Evolutionary conservation across 176 grass and related monocot species (phyloP), one percentile per base, ranked within the genome.

Genomic region (Eragrostis curvula): DNA sequence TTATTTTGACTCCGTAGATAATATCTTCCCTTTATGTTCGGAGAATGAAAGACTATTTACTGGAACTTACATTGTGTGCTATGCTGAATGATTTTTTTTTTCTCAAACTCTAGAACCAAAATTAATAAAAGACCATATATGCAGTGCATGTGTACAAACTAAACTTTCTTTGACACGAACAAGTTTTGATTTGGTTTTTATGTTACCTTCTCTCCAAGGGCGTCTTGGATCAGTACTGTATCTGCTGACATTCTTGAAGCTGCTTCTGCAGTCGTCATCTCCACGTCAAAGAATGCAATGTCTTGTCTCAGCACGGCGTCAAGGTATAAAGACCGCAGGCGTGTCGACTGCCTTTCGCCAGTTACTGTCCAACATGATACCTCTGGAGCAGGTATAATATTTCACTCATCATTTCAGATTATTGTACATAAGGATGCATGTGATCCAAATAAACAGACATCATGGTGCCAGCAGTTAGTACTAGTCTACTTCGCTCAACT

Each of bases 251-350:
- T 86, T 78, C 79, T 85, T 5, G 86, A 85, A 73, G 70, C 75
- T 73, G 79, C 90, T 66, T 88, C 73, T 16, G 79, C 90, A 17
- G 90, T 92, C 43, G 86, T 92, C 78, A 88, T 92, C 79, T 92
- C 90, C 68, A 74, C 74, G 5, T 92, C 90, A 44, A 92, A 92
- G 86, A 88, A 92, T 16, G 82, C 70, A 74, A 92, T 70, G 36
- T 92, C 90, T 49, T 92, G 90, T 25, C 55, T 69, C 5, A 92
- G 61, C 46, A 92, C 40, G 45, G 90, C 50, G 69, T 88, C 62
- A 5, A 88, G 83, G 83, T 92, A 92, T 9, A 88, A 60, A 21
- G 71, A 85, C 28, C 90, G 78, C 16, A 88, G 69, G 6, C 90
- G 79, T 21, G 83, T 27, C 5, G 83, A 88, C 73, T 92, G 90